Evolutionary conservation across 2,329 filamentous ascomycete genomes (phyloP).

Genomic region (Colletotrichum musae): DNA sequence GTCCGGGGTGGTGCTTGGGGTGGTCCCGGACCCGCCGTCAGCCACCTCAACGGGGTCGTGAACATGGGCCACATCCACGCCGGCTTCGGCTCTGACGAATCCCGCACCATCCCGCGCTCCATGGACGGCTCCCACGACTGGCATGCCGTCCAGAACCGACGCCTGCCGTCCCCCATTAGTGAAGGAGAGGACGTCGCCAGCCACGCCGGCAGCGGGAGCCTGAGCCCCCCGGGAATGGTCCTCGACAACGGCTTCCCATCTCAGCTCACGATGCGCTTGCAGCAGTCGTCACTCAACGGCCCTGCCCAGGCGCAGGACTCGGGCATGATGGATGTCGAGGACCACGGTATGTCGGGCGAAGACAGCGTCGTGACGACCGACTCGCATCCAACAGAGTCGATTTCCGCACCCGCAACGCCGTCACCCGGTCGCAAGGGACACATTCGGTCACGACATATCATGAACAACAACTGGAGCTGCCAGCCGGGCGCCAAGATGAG

Average conservation of each 20-base stretch:
- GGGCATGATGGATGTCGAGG: conserved; percentile 53
- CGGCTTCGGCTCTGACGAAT: conserved; percentile 52
- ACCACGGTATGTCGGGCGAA: conserved; percentile 15
- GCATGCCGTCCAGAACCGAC: conserved; percentile 67
- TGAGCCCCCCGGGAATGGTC: conserved; percentile 51
- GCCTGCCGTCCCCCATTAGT: conserved; percentile 73
- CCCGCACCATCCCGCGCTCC: conserved; percentile 64
- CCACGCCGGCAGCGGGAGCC: conserved; percentile 46
- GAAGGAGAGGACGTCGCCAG: conserved; percentile 63
- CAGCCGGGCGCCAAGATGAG: conserved; percentile 77
- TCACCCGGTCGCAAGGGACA: conserved; percentile 69
- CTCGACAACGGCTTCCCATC: conserved; percentile 52
- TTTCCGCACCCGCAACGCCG: conserved; percentile 49
- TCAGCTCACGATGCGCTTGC: conserved; percentile 53
- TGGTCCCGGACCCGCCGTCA: conserved; percentile 48
- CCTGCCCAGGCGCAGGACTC: conserved; percentile 40
- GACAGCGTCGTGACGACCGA: conserved; percentile 5
- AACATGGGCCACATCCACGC: conserved; percentile 58
- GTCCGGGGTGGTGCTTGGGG: conserved; percentile 66
- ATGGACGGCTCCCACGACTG: conserved; percentile 63
- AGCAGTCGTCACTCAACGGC: conserved; percentile 44
- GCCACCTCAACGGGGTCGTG: conserved; percentile 52
- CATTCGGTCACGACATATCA: conserved; percentile 70
- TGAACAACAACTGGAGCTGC: conserved; percentile 73
- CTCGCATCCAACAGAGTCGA: conserved; percentile 39